Percentiles rank a stretch among this genome's conserved stretches.
Evolutionary conservation across 352 stramenopile species (phyloP).

Genomic region (Globisporangium iwayamae): DNA sequence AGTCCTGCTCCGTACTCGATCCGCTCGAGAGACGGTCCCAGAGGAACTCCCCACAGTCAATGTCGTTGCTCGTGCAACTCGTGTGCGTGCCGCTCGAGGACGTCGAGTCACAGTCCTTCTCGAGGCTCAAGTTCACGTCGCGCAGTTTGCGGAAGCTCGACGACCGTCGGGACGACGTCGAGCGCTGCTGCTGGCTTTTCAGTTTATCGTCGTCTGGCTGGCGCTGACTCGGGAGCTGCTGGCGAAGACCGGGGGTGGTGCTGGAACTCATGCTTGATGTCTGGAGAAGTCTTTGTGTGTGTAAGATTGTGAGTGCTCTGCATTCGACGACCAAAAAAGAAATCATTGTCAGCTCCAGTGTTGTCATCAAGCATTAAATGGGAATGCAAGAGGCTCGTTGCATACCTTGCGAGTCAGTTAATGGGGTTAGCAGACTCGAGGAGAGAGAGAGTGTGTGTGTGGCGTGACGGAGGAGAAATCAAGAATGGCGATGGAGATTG

Average conservation of each 20-base stretch:
- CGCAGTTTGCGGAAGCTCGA: conserved; percentile 12
- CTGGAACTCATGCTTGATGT: conserved; percentile 3
- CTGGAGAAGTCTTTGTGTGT: neutral
- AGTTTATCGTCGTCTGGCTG: neutral
- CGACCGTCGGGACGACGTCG: neutral
- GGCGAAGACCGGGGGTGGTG: neutral
- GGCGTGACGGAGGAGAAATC: neutral
- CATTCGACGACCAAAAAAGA: neutral
- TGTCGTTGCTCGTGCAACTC: conserved; percentile 42
- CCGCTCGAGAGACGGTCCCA: conserved; percentile 45
- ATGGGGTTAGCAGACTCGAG: neutral
- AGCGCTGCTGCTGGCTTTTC: conserved; percentile 1
- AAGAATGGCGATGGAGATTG: neutral
- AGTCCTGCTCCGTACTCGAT: conserved; percentile 31
- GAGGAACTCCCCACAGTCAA: conserved; percentile 15
- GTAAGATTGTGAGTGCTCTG: neutral
- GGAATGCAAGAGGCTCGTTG: neutral
- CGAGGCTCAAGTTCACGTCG: conserved; percentile 9
- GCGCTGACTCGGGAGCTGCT: neutral
- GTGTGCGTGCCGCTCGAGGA: conserved; percentile 29
- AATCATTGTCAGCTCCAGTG: neutral
- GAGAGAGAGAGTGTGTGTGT: neutral
- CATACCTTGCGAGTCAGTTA: neutral
- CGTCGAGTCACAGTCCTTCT: conserved; percentile 23
- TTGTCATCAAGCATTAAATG: neutral